phyloP scores from a whole-genome alignment of 768 basidiomycete genomes.

The Auriscalpium vulgare region DNA sequence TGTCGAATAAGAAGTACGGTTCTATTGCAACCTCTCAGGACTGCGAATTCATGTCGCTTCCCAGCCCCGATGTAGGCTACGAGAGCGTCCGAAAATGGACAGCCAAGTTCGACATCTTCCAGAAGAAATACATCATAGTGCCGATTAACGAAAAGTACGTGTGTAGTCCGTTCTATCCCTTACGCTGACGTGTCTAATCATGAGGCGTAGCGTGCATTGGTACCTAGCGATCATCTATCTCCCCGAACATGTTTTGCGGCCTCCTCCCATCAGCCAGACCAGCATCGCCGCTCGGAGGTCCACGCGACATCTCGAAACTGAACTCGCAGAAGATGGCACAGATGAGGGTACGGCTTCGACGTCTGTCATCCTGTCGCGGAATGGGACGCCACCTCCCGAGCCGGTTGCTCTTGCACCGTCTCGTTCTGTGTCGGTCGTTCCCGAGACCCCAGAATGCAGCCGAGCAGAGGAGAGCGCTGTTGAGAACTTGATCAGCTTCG shows the following conservation, averaged over 20 bases:
- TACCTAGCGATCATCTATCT: conserved; percentile 91
- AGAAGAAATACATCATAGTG: conserved; percentile 87
- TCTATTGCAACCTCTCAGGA: not conserved
- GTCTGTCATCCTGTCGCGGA: too few species aligned
- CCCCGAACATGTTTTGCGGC: conserved; percentile 53
- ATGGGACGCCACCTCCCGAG: too few species aligned
- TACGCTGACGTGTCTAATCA: too few species aligned
- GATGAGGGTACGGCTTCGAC: too few species aligned
- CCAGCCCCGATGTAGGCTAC: conserved; percentile 58
- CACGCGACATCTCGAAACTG: conserved; percentile 2
- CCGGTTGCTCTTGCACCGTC: too few species aligned
- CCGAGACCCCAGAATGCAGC: conserved; percentile 7
- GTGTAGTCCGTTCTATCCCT: not conserved
- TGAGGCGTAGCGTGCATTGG: conserved; percentile 74
- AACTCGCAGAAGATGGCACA: not conserved
- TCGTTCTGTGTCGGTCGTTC: not conserved
- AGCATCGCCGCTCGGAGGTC: conserved; percentile 4
- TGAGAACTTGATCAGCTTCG: conserved; percentile 10
- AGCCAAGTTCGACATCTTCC: conserved; percentile 76
- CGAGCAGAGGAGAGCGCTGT: conserved; percentile 11
- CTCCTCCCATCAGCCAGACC: conserved; percentile 27
- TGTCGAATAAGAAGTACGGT: conserved; percentile 59
- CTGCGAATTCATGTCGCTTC: not conserved
- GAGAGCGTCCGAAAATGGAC: conserved; percentile 92
- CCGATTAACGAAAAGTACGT: conserved; percentile 95